These are phyloP conservation scores for Xylaria sp. DNA, from an alignment of 2,329 filamentous ascomycete species.

Conservation along the genomic window DNA sequence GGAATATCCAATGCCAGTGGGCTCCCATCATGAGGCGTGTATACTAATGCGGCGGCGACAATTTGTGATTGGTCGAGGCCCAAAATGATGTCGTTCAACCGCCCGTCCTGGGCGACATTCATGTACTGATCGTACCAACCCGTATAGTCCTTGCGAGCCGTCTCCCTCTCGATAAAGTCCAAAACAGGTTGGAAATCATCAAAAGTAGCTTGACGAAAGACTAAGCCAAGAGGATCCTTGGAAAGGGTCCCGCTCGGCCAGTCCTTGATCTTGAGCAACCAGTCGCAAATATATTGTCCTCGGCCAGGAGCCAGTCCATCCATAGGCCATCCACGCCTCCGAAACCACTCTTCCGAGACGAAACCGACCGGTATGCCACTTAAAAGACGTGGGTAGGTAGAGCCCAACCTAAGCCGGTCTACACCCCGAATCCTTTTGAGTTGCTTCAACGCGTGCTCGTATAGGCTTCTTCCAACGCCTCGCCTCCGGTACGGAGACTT, in stretches of 20 bases:
- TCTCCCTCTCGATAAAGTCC: slow-evolving; percentile 46
- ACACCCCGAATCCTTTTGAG: slow-evolving; percentile 48
- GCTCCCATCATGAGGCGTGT: slow-evolving; percentile 43
- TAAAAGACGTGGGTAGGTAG: slow-evolving; percentile 53
- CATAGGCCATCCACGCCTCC: slow-evolving; percentile 49
- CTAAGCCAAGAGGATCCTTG: slow-evolving; percentile 34
- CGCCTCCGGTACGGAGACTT: slow-evolving; percentile 41
- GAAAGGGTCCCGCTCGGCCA: slow-evolving; percentile 40
- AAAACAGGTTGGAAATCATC: slow-evolving; percentile 44
- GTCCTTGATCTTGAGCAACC: slow-evolving; percentile 48
- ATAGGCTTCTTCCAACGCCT: slow-evolving; percentile 50
- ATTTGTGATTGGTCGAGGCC: slow-evolving; percentile 45
- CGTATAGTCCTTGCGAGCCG: slow-evolving; percentile 42
- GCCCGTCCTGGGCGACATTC: slow-evolving; percentile 42
- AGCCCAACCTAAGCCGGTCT: slow-evolving; percentile 51
- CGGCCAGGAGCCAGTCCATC: slow-evolving; percentile 40
- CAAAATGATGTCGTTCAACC: slow-evolving; percentile 50
- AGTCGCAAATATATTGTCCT: slow-evolving; percentile 48
- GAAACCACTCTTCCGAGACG: slow-evolving; percentile 47
- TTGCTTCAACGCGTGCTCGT: slow-evolving; percentile 46
- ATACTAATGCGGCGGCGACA: slow-evolving; percentile 51
- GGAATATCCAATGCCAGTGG: slow-evolving; percentile 47
- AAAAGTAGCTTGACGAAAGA: slow-evolving; percentile 42
- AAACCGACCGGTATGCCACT: slow-evolving; percentile 47
- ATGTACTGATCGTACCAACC: slow-evolving; percentile 58